A percentile compares a stretch with the other conserved stretches of the same genome.
phyloP scores from a whole-genome alignment of 768 basidiomycete genomes.

The Serendipita sp. region DNA sequence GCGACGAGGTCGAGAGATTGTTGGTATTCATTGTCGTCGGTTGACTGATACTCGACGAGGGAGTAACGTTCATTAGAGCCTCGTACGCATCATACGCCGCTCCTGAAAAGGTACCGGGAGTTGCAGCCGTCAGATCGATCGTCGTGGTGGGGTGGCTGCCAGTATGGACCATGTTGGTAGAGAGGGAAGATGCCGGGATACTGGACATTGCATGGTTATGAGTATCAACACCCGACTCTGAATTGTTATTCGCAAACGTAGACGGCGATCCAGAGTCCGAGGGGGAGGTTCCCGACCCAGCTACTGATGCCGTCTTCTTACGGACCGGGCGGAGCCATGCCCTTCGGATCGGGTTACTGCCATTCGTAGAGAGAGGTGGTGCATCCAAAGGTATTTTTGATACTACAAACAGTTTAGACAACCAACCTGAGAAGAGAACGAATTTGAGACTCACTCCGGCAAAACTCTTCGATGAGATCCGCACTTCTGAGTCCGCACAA shows the following conservation, averaged over 20 bases:
- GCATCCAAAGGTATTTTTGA: conserved; percentile 76
- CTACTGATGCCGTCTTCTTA: conserved; percentile 40
- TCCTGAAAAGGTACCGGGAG: not conserved
- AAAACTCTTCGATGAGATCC: conserved; percentile 91
- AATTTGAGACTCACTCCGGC: conserved; percentile 46
- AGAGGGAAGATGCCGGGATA: too few relatives aligned
- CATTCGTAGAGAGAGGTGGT: conserved; percentile 37
- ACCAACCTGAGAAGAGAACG: not conserved
- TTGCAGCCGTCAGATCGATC: not conserved
- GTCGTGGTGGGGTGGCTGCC: not conserved
- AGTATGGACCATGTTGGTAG: not conserved
- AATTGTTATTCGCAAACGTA: conserved; percentile 1
- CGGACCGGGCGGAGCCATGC: conserved; percentile 85
- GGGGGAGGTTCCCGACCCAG: conserved; percentile 1
- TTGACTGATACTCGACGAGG: not conserved
- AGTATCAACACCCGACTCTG: not conserved
- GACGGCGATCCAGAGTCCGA: conserved; percentile 2
- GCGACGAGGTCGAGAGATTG: not conserved
- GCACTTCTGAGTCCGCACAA: conserved; percentile 82
- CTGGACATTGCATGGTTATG: not conserved
- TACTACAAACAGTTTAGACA: conserved; percentile 26
- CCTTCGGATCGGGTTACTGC: conserved; percentile 34
- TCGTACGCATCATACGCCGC: not conserved
- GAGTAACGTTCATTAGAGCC: not conserved
- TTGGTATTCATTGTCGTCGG: not conserved